Evolutionary conservation across 1,139 yeast genomes (phyloP).

Genomic region (Saccharomyces hybrid): DNA sequence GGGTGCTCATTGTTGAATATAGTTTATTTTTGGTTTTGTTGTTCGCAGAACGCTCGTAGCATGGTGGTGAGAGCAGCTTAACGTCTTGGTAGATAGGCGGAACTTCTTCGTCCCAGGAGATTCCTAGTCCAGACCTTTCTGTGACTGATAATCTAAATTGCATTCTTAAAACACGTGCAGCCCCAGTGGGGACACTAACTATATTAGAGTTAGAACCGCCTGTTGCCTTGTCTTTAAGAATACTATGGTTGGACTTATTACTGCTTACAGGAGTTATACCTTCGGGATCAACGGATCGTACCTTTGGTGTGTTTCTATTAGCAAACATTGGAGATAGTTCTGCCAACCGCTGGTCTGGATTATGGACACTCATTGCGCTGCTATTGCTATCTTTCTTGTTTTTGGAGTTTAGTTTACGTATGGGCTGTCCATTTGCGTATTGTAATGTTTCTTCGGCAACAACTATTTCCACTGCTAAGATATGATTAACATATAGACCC

Average conservation of each 20-base stretch:
- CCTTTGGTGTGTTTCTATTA: constrained; percentile 24
- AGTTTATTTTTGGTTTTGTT: constrained; percentile 3
- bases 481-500: constrained; percentile 71
- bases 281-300: constrained; percentile 14
- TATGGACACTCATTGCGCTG: constrained; percentile 1
- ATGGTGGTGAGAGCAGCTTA: constrained; percentile 77
- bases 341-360: constrained; percentile 35
- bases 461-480: constrained; percentile 75
- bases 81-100: constrained; percentile 94
- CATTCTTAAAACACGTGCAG: constrained; percentile 90
- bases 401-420: constrained; percentile 12
- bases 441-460: constrained; percentile 81
- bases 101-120: constrained; percentile 98
- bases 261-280: constrained; percentile 12
- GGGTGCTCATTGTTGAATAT: constrained; percentile 7
- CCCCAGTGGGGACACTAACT: constrained; percentile 82
- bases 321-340: constrained; percentile 39
- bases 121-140: constrained; percentile 90
- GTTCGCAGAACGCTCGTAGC: constrained; percentile 24
- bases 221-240: constrained; percentile 3
- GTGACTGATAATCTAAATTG: constrained; percentile 76
- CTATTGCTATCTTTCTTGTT: background rate
- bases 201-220: constrained; percentile 7
- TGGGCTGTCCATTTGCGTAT: constrained; percentile 31
- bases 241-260: constrained; percentile 9